Conservation (phyloP, 768 basidiomycete genomes). For the Coprinopsis marcescibilis region DNA sequence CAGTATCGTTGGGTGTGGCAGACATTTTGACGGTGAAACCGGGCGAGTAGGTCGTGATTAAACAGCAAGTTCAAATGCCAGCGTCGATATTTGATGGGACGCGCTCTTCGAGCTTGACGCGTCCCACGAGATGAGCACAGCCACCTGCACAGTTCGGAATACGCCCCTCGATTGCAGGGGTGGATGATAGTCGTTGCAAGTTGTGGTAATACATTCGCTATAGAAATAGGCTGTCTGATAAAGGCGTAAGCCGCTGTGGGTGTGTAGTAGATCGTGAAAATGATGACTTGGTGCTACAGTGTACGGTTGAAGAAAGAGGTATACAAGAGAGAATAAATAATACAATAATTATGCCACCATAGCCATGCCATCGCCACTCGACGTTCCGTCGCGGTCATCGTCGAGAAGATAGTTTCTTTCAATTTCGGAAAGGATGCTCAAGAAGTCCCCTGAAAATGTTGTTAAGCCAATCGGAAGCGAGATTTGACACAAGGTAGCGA, state of each 20-base stretch:
- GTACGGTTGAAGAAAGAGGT: constrained; percentile 1
- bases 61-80: too few species aligned
- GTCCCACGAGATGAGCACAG: constrained; percentile 1
- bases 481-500: constrained; percentile 13
- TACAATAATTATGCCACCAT: constrained; percentile 20
- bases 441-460: constrained; percentile 69
- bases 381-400: constrained; percentile 61
- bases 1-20: not conserved
- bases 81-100: too few species aligned
- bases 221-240: not conserved
- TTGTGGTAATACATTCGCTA: not conserved
- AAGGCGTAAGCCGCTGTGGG: too few species aligned
- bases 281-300: constrained; percentile 2
- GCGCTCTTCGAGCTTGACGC: not conserved
- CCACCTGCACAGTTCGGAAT: too few species aligned
- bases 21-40: constrained; percentile 1
- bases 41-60: not conserved
- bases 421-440: constrained; percentile 87
- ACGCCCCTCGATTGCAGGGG: too few species aligned
- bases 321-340: not conserved
- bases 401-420: constrained; percentile 86
- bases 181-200: not conserved
- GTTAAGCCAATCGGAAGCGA: constrained; percentile 7
- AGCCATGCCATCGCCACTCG: constrained; percentile 51
- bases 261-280: too few species aligned